These are phyloP conservation scores for Puccinia novopanici DNA, from an alignment of 1,284 basidiomycete species.

Conservation along the genomic window DNA sequence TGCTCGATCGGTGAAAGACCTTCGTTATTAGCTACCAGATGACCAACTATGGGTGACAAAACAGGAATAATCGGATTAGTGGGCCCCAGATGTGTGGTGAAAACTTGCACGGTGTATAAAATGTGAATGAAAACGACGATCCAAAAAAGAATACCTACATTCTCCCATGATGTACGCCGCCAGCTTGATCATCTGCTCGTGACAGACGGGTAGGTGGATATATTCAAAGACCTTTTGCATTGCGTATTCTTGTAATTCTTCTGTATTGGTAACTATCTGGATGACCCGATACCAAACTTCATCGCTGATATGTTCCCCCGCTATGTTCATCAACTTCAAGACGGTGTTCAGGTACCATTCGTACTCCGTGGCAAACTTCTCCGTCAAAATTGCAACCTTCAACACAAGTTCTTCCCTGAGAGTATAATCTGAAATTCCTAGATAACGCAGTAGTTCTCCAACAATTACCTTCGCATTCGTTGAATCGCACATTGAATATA, in stretches of 20 bases:
- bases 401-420: conserved; percentile 97
- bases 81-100: neutral
- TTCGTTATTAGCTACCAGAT: conserved; percentile 90
- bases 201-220: conserved; percentile 80
- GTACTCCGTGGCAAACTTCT: conserved; percentile 84
- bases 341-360: conserved; percentile 88
- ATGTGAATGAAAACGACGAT: too few relatives aligned
- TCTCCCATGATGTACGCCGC: conserved; percentile 97
- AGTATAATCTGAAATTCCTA: conserved; percentile 91
- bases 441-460: conserved; percentile 86
- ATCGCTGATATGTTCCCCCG: conserved; percentile 96
- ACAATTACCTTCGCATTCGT: conserved; percentile 94
- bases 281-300: conserved; percentile 99
- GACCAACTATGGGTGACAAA: conserved; percentile 64
- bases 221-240: conserved; percentile 91
- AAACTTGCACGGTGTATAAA: neutral
- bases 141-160: conserved; percentile 55
- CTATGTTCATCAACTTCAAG: conserved; percentile 87
- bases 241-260: conserved; percentile 83
- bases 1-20: conserved; percentile 93
- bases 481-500: conserved; percentile 98
- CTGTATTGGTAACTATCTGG: conserved; percentile 97
- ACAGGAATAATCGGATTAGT: neutral
- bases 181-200: conserved; percentile 96
- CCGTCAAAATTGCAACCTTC: conserved; percentile 96